Evolutionary conservation across 2,329 filamentous ascomycete genomes (phyloP).

Genomic region (Xenosphaeropsis pyriputrescens): DNA sequence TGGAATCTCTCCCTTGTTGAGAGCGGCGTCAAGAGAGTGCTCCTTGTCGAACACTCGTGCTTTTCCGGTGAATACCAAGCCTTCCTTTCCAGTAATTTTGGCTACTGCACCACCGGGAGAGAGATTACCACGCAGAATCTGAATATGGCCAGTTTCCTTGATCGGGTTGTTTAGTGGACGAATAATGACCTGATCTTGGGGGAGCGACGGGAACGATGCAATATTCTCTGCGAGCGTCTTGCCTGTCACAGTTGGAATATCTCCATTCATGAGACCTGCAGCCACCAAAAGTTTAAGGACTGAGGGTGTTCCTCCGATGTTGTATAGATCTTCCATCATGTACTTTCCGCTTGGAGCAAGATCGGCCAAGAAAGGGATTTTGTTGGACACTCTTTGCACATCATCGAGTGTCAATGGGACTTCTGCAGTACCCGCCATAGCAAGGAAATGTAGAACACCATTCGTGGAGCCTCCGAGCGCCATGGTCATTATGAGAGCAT

Average conservation of each 20-base stretch:
- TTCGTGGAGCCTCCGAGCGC: constrained; percentile 58
- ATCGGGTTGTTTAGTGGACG: constrained; percentile 60
- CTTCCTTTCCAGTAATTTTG: constrained; percentile 95
- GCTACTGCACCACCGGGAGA: constrained; percentile 82
- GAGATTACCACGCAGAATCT: constrained; percentile 76
- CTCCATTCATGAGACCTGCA: constrained; percentile 59
- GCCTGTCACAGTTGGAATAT: constrained; percentile 70
- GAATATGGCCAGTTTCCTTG: constrained; percentile 75
- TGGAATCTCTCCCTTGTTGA: constrained; percentile 53
- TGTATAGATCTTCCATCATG: constrained; percentile 78
- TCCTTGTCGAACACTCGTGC: constrained; percentile 84
- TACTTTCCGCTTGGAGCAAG: constrained; percentile 68
- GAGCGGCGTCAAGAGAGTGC: constrained; percentile 57
- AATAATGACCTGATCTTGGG: constrained; percentile 72
- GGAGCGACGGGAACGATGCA: constrained; percentile 58
- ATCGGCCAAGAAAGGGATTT: constrained; percentile 58
- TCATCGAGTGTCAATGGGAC: constrained; percentile 53
- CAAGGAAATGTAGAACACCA: constrained; percentile 55
- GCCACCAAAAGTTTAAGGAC: constrained; percentile 79
- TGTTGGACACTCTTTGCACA: constrained; percentile 54
- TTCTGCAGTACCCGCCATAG: constrained; percentile 56
- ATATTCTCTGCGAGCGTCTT: constrained; percentile 75
- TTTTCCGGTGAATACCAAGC: constrained; percentile 63
- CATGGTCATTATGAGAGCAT: constrained; percentile 63
- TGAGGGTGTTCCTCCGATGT: constrained; percentile 71